A percentile compares a stretch with the other conserved stretches of the same genome.
Conservation (phyloP, 495 filamentous ascomycete species). For the Penicillium antarcticum region DNA sequence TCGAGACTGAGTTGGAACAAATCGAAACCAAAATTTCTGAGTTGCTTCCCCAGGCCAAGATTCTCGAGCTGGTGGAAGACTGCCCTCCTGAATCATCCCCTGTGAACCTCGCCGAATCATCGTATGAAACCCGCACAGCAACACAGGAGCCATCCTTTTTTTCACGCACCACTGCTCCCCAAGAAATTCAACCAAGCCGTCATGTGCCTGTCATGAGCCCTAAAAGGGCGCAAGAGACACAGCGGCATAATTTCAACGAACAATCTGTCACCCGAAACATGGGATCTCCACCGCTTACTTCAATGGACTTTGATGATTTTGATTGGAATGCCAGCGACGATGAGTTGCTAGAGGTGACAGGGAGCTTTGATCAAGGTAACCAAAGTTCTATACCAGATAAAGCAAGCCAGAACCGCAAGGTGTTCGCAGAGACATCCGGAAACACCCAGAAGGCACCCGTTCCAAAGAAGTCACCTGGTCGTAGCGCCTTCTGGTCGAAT, state of each 20-base stretch:
- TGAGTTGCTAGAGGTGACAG: constrained; percentile 62
- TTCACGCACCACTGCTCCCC: neutral
- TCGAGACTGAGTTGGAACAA: constrained; percentile 31
- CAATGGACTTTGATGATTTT: constrained; percentile 53
- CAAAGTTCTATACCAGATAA: constrained; percentile 21
- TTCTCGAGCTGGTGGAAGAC: constrained; percentile 7
- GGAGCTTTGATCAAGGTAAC: constrained; percentile 51
- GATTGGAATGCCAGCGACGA: constrained; percentile 66
- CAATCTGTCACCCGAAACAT: constrained; percentile 45
- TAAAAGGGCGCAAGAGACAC: constrained; percentile 2
- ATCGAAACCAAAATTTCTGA: constrained; percentile 30
- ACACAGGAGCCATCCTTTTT: neutral
- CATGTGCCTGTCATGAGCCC: constrained; percentile 6
- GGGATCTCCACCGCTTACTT: constrained; percentile 34
- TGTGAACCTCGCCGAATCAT: neutral
- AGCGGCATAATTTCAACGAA: constrained; percentile 20
- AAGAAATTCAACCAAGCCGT: neutral
- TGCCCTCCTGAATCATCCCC: neutral
- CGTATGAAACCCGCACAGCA: neutral
- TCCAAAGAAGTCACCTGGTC: constrained; percentile 31
- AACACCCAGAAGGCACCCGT: constrained; percentile 37
- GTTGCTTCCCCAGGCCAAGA: constrained; percentile 25
- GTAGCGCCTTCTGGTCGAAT: constrained; percentile 38
- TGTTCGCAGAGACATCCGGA: constrained; percentile 55
- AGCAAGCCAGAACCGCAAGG: constrained; percentile 32